Evolutionary conservation across 2,329 filamentous ascomycete species (phyloP), one percentile per base, ranked within the genome.

Genomic region (Calonectria henricotiae): DNA sequence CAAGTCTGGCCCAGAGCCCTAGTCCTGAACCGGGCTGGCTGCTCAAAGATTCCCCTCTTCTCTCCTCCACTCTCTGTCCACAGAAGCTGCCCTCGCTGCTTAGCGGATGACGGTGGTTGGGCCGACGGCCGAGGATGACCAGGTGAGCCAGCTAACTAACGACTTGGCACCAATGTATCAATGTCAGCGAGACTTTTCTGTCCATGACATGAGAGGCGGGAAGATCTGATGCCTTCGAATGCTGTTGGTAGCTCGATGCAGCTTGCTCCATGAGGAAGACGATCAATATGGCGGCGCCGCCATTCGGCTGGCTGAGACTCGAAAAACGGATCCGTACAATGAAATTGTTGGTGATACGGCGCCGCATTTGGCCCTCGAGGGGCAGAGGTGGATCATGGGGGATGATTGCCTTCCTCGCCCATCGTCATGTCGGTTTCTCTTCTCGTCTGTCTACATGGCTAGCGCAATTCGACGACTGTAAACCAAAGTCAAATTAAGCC

Each of bases 1-100:
- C 41, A 46, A 49, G 37, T 13, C 49, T 68, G 44, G 51, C 12
- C 35, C 51, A 44, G 20, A 46, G 12, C 32, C 30, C 65, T 58
- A 69, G 20, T 44, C 60, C 61, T n/a, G 15, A 62, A 55, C 37
- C 20, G 41, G 67, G 15, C 67, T 65, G 46, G 67, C 49, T 27
- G 20, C 30, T 58, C 54, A 65, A 6, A 58, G 32, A 54, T n/a
- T 65, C 39, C 51, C 63, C 39, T 60, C 49, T 61, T 41, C 55
- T 58, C 51, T 58, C 51, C 35, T 37, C 51, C 51, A 27, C 35
- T 37, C 35, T 37, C 62, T 43, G 27, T 55, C 47, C 47, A 55
- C 47, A 43, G 43, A 49, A 62, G 37, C 61, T 61, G 23, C 41
- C 32, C 23, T 61, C 23, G 51, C 41, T 49, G 43, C 32, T 23